phyloP scores from a whole-genome alignment of 2,329 filamentous ascomycete genomes.

The Truncatella angustata region DNA sequence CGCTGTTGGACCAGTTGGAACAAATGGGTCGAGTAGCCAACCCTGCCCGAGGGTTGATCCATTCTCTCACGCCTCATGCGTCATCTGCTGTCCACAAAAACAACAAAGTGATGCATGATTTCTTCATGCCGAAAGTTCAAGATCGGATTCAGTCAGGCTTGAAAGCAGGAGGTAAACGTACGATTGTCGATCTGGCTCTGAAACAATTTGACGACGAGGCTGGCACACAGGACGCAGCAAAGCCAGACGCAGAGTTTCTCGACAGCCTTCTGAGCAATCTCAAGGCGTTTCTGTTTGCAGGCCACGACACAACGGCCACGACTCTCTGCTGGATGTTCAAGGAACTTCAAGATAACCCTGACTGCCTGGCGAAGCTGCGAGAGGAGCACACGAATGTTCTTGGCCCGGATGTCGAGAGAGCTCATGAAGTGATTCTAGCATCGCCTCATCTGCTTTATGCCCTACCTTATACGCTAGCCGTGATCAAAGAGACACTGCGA shows the following conservation, averaged over 20 bases:
- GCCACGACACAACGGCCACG: constrained; percentile 25
- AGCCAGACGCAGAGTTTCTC: constrained; percentile 9
- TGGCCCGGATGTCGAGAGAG: constrained; percentile 33
- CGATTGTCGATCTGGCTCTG: constrained; percentile 17
- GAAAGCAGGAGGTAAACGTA: background rate
- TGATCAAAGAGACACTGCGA: constrained; percentile 52
- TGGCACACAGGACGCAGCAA: background rate
- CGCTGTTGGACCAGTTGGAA: background rate
- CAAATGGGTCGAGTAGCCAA: background rate
- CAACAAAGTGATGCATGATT: constrained; percentile 11
- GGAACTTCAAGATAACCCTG: constrained; percentile 20
- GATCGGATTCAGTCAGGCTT: background rate
- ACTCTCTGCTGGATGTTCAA: constrained; percentile 20
- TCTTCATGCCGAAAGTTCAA: constrained; percentile 7
- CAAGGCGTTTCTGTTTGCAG: constrained; percentile 23
- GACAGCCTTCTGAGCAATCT: constrained; percentile 16
- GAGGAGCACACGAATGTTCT: constrained; percentile 38
- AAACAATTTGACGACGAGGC: constrained; percentile 5
- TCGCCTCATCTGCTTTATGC: constrained; percentile 44
- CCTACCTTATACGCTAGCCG: constrained; percentile 48
- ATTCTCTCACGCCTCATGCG: background rate
- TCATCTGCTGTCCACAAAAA: constrained; percentile 1
- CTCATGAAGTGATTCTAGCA: constrained; percentile 33
- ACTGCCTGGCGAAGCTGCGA: constrained; percentile 19
- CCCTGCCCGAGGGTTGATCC: background rate